phyloP scores from a whole-genome alignment of 164 flowering plant genomes.

The Berberis vulgaris region DNA sequence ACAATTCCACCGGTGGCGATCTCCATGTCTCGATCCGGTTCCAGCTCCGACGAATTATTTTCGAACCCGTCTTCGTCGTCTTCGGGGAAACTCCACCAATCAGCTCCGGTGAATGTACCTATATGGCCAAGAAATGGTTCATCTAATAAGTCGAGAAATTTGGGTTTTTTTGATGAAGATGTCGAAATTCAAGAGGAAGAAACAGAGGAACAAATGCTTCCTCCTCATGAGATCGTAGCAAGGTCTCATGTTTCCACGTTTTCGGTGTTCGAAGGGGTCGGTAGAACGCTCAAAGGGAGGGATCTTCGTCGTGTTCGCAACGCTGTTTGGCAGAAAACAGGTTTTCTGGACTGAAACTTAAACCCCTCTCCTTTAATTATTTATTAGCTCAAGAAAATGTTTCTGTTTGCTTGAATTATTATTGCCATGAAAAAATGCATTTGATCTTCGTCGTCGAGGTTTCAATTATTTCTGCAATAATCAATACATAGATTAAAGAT shows the following conservation, averaged over 20 bases:
- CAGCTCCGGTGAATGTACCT: constrained; percentile 56
- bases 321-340: constrained; percentile 52
- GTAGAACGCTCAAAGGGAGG: constrained; percentile 60
- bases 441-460: no score
- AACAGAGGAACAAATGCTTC: constrained; percentile 34
- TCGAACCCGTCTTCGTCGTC: constrained; percentile 2
- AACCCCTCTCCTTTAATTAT: not conserved
- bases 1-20: constrained; percentile 20
- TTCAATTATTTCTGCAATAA: no score
- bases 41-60: constrained; percentile 9
- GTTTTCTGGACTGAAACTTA: constrained; percentile 36
- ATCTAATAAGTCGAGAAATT: not conserved
- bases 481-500: no score
- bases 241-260: constrained; percentile 34
- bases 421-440: no score
- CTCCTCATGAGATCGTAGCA: constrained; percentile 58
- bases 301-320: constrained; percentile 46
- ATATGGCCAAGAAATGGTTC: constrained; percentile 23
- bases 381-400: not conserved
- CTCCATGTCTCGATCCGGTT: constrained; percentile 8
- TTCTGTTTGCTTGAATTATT: not conserved
- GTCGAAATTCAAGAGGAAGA: constrained; percentile 13
- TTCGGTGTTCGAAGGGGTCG: constrained; percentile 65
- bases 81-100: constrained; percentile 20
- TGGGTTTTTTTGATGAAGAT: constrained; percentile 13